Conservation (phyloP, 441 rosid genomes). For the Raphanus hybrid region DNA sequence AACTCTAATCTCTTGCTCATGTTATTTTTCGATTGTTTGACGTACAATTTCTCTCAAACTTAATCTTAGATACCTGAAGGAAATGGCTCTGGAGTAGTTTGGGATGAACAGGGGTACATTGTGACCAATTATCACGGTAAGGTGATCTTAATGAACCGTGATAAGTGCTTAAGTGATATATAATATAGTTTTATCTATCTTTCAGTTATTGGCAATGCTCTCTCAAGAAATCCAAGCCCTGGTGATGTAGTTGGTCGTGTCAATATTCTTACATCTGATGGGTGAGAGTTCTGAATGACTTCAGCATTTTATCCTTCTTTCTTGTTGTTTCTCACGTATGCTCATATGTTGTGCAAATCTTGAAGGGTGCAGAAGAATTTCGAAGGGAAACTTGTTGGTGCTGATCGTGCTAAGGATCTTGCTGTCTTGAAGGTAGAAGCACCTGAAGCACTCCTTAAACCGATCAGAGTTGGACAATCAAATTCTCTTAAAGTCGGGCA, state of each 20-base stretch:
- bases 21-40: neutral
- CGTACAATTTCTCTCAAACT: neutral
- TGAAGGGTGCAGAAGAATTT: conserved; percentile 89
- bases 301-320: neutral
- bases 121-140: conserved; percentile 97
- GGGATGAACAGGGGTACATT: conserved; percentile 87
- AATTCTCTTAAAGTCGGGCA: conserved; percentile 87
- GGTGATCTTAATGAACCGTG: conserved; percentile 16
- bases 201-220: conserved; percentile 90
- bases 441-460: conserved; percentile 72
- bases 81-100: conserved; percentile 98
- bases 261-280: conserved; percentile 86
- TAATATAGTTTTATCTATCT: too few relatives aligned
- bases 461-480: conserved; percentile 80
- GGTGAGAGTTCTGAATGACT: conserved; percentile 50
- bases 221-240: conserved; percentile 76
- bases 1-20: neutral
- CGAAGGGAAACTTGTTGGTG: conserved; percentile 89
- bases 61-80: conserved; percentile 87
- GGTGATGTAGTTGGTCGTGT: conserved; percentile 94
- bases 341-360: conserved; percentile 31
- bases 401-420: conserved; percentile 93
- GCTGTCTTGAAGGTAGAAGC: conserved; percentile 98
- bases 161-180: neutral
- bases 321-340: conserved; percentile 32